phyloP scores from a whole-genome alignment of 805 yeast genomes.

The Diddensiella caesifluorescens region DNA sequence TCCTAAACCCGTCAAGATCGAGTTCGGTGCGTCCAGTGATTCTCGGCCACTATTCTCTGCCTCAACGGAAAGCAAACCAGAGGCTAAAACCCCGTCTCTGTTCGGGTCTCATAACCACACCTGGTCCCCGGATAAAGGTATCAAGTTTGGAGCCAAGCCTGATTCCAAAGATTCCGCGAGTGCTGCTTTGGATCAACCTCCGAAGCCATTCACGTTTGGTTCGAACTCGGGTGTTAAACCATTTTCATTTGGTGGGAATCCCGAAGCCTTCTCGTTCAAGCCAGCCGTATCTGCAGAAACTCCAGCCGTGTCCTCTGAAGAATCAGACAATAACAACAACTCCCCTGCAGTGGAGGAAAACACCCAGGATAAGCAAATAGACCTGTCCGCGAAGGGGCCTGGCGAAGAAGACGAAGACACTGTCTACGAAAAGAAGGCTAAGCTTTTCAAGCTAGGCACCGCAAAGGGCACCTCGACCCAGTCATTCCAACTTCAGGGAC shows the following conservation, averaged over 20 bases:
- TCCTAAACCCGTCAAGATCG: neutral
- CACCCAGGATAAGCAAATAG: slow-evolving; percentile 39
- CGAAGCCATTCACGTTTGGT: slow-evolving; percentile 1
- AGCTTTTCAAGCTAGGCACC: slow-evolving; percentile 55
- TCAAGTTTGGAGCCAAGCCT: slow-evolving; percentile 29
- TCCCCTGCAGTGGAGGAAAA: slow-evolving; percentile 35
- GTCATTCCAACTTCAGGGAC: slow-evolving; percentile 43
- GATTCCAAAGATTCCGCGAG: slow-evolving; percentile 3
- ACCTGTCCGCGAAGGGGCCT: slow-evolving; percentile 53
- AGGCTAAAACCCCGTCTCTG: slow-evolving; percentile 19
- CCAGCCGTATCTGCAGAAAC: neutral
- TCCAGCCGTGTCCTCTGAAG: slow-evolving; percentile 11
- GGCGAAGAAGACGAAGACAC: slow-evolving; percentile 83
- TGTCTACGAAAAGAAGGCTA: slow-evolving; percentile 61
- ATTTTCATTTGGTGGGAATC: slow-evolving; percentile 6
- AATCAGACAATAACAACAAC: slow-evolving; percentile 21
- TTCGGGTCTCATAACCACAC: slow-evolving; percentile 26
- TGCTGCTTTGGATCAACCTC: neutral
- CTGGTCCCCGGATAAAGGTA: slow-evolving; percentile 32
- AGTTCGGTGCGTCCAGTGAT: neutral
- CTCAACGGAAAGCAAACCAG: neutral
- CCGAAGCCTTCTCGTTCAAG: neutral
- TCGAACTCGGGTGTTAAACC: neutral
- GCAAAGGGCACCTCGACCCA: slow-evolving; percentile 39
- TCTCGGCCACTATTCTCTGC: neutral